Conservation (phyloP, 2,329 filamentous ascomycete species). For the Torrubiella hemipterigena region DNA sequence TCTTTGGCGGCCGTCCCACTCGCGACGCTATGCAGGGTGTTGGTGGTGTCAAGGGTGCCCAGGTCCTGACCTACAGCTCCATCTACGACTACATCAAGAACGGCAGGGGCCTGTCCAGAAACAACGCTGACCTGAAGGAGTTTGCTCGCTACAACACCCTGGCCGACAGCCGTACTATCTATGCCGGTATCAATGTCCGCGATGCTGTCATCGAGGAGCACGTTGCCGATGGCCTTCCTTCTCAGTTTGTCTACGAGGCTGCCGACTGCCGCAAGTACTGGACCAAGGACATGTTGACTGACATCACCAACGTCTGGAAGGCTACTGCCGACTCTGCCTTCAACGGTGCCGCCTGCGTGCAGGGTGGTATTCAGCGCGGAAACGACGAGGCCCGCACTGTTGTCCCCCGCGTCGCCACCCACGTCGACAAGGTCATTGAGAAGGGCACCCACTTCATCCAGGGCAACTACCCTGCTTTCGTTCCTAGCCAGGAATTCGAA, state of each 20-base stretch:
- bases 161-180: slow-evolving; percentile 6
- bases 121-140: slow-evolving; percentile 10
- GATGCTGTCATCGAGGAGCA: slow-evolving; percentile 9
- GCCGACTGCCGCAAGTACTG: slow-evolving; percentile 38
- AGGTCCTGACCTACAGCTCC: slow-evolving; percentile 19
- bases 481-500: too few relatives aligned
- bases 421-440: too few relatives aligned
- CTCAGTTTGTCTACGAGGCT: slow-evolving; percentile 33
- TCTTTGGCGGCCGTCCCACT: slow-evolving; percentile 36
- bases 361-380: slow-evolving; percentile 18
- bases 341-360: slow-evolving; percentile 23
- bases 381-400: slow-evolving; percentile 41
- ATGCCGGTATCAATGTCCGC: background rate
- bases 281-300: slow-evolving; percentile 31
- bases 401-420: too few relatives aligned
- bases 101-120: slow-evolving; percentile 12
- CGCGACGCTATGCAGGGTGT: slow-evolving; percentile 39
- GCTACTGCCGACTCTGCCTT: slow-evolving; percentile 23
- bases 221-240: slow-evolving; percentile 17
- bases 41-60: slow-evolving; percentile 39
- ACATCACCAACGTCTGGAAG: slow-evolving; percentile 32
- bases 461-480: too few relatives aligned
- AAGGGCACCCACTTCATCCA: too few relatives aligned
- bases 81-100: slow-evolving; percentile 15
- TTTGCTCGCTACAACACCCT: background rate